Evolutionary conservation across 2,329 filamentous ascomycete genomes (phyloP).

Genomic region (Paraconiothyrium sp.): DNA sequence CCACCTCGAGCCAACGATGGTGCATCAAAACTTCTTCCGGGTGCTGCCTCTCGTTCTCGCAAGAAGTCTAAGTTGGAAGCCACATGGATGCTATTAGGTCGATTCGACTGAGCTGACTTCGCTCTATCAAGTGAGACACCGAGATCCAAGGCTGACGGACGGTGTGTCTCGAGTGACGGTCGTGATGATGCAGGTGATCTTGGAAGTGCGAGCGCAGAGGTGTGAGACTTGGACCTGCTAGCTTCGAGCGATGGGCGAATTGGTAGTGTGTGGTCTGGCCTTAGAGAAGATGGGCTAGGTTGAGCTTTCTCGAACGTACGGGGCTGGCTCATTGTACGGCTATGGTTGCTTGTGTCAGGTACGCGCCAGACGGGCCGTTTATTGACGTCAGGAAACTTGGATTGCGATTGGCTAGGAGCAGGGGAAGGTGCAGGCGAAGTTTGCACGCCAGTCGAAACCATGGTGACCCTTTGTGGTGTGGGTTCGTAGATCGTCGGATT

Average conservation of each 20-base stretch:
- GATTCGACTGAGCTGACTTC: conserved; percentile 71
- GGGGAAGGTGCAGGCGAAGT: conserved; percentile 66
- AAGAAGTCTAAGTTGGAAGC: conserved; percentile 85
- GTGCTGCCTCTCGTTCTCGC: conserved; percentile 74
- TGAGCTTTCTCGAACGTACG: conserved; percentile 52
- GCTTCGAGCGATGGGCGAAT: conserved; percentile 55
- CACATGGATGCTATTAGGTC: conserved; percentile 84
- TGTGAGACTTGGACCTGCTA: conserved; percentile 61
- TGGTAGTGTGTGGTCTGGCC: conserved; percentile 49
- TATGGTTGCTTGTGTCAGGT: conserved; percentile 53
- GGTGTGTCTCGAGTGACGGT: conserved; percentile 75
- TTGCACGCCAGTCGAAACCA: conserved; percentile 83
- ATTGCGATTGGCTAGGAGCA: conserved; percentile 30
- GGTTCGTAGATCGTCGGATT: conserved; percentile 53
- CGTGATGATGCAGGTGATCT: conserved; percentile 67
- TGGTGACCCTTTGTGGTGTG: conserved; percentile 59
- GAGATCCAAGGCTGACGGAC: conserved; percentile 71
- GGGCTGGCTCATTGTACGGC: conserved; percentile 61
- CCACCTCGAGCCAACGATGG: conserved; percentile 39
- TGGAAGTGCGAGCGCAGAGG: conserved; percentile 58
- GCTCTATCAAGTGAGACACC: conserved; percentile 67
- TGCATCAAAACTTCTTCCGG: conserved; percentile 46
- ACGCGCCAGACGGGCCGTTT: conserved; percentile 64
- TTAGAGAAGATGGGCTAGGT: conserved; percentile 47
- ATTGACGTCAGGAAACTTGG: conserved; percentile 51